Evolutionary conservation across 805 yeast species (phyloP).

Genomic region (Yamadazyma phyllophila): DNA sequence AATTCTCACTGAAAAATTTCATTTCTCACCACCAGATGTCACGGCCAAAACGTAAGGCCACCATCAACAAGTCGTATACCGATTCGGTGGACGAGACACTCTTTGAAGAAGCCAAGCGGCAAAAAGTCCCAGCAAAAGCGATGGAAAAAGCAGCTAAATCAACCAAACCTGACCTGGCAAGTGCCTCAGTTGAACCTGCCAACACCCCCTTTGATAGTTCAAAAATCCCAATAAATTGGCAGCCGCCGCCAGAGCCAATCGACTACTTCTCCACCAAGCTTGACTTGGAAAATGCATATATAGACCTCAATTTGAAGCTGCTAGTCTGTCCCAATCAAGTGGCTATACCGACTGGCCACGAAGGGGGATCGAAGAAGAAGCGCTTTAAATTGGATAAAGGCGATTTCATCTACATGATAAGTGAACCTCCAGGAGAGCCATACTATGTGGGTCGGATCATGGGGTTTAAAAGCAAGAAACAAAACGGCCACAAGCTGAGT

Average conservation of each 20-base stretch:
- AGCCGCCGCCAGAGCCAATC: conserved; percentile 35
- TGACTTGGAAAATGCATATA: conserved; percentile 41
- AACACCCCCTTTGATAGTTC: not conserved
- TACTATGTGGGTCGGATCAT: conserved; percentile 83
- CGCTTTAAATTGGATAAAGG: conserved; percentile 41
- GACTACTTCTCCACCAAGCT: conserved; percentile 45
- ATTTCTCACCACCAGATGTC: conserved; percentile 16
- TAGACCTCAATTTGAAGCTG: conserved; percentile 36
- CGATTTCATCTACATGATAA: conserved; percentile 76
- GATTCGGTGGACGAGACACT: conserved; percentile 29
- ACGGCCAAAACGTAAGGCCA: conserved; percentile 38
- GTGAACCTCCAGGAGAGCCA: conserved; percentile 95
- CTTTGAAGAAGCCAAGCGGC: conserved; percentile 19
- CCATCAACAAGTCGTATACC: conserved; percentile 34
- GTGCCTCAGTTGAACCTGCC: not conserved
- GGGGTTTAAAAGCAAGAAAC: conserved; percentile 48
- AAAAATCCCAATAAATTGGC: conserved; percentile 49
- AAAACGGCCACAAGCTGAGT: conserved; percentile 19
- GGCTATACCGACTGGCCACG: not conserved
- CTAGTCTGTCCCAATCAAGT: conserved; percentile 36
- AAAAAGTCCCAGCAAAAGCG: conserved; percentile 1
- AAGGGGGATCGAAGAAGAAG: not conserved
- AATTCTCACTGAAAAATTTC: conserved; percentile 5
- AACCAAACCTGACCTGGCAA: not conserved
- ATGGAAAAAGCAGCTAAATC: not conserved